Conservation (phyloP, 2,329 filamentous ascomycete genomes). For the Exophiala oligosperma region DNA sequence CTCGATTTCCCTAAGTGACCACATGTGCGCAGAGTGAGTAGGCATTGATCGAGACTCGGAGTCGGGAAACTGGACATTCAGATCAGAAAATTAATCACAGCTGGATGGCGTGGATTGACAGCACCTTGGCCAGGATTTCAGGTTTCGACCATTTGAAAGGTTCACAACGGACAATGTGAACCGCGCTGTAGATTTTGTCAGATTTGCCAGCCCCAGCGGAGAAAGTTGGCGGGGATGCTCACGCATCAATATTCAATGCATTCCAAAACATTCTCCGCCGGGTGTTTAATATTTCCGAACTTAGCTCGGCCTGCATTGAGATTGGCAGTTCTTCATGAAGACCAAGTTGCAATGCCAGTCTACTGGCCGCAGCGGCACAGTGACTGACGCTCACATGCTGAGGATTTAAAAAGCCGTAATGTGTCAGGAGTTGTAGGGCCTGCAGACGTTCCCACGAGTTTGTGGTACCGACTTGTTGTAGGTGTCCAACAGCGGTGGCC, state of each 20-base stretch:
- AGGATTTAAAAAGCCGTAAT: constrained; percentile 17
- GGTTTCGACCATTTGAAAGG: constrained; percentile 11
- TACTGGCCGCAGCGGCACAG: constrained; percentile 11
- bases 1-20: constrained; percentile 9
- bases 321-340: constrained; percentile 9
- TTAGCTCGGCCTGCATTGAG: neutral
- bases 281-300: neutral
- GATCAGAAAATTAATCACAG: too few relatives aligned
- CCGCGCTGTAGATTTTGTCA: constrained; percentile 1
- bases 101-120: too few relatives aligned
- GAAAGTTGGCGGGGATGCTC: neutral
- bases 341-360: constrained; percentile 11
- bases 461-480: constrained; percentile 2
- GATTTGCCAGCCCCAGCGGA: neutral
- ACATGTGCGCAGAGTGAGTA: constrained; percentile 5
- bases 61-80: constrained; percentile 6
- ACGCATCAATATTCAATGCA: constrained; percentile 14
- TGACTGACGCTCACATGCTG: constrained; percentile 9
- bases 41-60: constrained; percentile 4
- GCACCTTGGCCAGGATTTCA: too few relatives aligned
- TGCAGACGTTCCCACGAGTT: constrained; percentile 11
- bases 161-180: constrained; percentile 8
- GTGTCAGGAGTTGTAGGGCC: constrained; percentile 15
- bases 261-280: constrained; percentile 17
- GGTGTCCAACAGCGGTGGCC: constrained; percentile 7